Base-by-base conservation (phyloP, 306 rosid species). In the Medicago arabica region DNA sequence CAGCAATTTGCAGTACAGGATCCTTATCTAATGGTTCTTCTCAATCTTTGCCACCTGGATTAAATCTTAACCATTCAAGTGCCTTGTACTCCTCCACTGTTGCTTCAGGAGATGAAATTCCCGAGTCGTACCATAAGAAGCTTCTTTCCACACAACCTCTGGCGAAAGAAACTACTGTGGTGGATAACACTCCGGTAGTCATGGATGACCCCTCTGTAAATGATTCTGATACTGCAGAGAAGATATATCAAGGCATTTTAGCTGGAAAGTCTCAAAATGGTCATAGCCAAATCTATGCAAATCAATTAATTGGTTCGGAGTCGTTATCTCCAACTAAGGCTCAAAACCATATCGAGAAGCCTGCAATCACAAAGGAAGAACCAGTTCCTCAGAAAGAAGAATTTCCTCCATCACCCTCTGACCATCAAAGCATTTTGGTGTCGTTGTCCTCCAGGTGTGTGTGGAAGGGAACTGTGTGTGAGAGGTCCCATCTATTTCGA, bases 391-490 rank as follows among this genome's bases (percentile, higher is more conserved):
- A 71, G 23, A 86, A 86, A 82, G 97, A 95, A 87, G 97, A 84
- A 59, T 92, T 92, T 85, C 96, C 97, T 72, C 90, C 90, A 40
- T 88, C 97, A 44, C 98, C 96, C 58, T 84, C 92, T 55, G 98
- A 96, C 82, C 96, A 90, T 83, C 99, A 92, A 80, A 96, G 96
- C 82, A 96, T 96, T 83, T 89, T 96, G 88, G 99, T 96, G 60
- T 96, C 99, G 15, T 83, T 89, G 75, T 96, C 99, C 46, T 92
- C 98, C 54, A 91, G 99, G 61, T 96, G 99, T 7, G 88, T 96
- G 39, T 92, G 99, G 99, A 96, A 96, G 89, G 98, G 99, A 51
- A 90, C 97, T 77, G 91, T 89, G 59, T 96, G 98, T 78, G 99
- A 96, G 88, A 88, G 97, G 84, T 89, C 98, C 7, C 98, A 96